Percentiles rank a stretch among this genome's conserved stretches.
Conservation (phyloP, 768 basidiomycete genomes). For the Phylloporus sp. region DNA sequence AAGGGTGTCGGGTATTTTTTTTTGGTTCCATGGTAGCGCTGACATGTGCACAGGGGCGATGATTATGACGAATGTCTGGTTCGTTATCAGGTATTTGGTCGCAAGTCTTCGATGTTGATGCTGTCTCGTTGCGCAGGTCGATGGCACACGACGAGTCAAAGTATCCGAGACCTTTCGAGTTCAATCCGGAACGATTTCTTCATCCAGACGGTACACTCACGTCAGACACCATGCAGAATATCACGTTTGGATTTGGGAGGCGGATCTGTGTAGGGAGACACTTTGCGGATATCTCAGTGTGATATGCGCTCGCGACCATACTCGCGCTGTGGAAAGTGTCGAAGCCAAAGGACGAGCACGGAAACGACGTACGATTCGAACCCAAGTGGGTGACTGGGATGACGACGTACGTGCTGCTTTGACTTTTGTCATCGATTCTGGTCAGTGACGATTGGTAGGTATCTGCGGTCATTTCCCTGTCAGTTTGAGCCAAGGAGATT, state of each 20-base stretch:
- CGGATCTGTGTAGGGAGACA: slow-evolving; percentile 23
- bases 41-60: background rate
- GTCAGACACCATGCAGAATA: slow-evolving; percentile 7
- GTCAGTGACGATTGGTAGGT: no score
- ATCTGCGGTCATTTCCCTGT: no score
- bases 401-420: no score
- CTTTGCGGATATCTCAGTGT: slow-evolving; percentile 18
- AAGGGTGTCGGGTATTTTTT: slow-evolving; percentile 19
- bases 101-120: no score
- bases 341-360: slow-evolving; percentile 3
- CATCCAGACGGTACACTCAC: slow-evolving; percentile 19
- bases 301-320: slow-evolving; percentile 13
- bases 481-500: no score
- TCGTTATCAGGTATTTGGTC: no score
- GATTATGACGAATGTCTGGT: slow-evolving; percentile 13
- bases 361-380: slow-evolving; percentile 11
- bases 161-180: slow-evolving; percentile 34
- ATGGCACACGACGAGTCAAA: slow-evolving; percentile 22
- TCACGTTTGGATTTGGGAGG: slow-evolving; percentile 25
- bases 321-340: slow-evolving; percentile 12
- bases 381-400: no score
- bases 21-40: no score
- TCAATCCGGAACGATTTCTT: slow-evolving; percentile 38
- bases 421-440: no score
- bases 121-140: slow-evolving; percentile 3